These are phyloP conservation scores for Populus davidiana DNA, from an alignment of 345 rosid species.

Conservation along the genomic window DNA sequence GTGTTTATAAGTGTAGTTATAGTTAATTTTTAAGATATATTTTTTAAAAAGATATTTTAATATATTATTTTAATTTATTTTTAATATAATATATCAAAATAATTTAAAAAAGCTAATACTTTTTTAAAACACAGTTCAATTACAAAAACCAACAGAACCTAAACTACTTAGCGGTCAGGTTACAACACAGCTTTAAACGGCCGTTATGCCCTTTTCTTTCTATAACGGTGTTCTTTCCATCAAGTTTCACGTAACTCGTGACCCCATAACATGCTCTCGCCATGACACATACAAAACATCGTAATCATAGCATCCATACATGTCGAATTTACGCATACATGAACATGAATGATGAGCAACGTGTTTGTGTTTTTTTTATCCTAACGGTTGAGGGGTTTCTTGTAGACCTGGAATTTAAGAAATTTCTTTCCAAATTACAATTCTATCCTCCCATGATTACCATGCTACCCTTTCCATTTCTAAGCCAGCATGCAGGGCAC, in stretches of 20 bases:
- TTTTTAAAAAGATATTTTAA: too few relatives aligned
- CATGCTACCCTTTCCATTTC: too few relatives aligned
- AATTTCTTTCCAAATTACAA: not conserved
- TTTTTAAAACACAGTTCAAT: too few relatives aligned
- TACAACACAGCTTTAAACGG: conserved; percentile 35
- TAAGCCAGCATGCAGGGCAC: not conserved
- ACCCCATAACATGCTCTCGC: not conserved
- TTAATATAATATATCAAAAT: too few relatives aligned
- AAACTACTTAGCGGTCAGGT: not conserved
- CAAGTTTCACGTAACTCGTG: conserved; percentile 21
- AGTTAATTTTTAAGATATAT: too few relatives aligned
- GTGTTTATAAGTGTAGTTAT: too few relatives aligned
- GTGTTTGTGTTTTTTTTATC: not conserved
- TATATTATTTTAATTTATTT: too few relatives aligned
- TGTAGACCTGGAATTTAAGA: not conserved
- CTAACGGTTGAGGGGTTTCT: not conserved
- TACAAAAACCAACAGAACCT: too few relatives aligned
- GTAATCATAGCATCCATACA: not conserved
- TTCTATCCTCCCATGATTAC: not conserved
- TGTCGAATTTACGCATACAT: not conserved
- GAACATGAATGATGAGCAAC: not conserved
- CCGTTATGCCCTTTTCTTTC: conserved; percentile 18
- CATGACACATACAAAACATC: conserved; percentile 1
- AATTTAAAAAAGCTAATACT: too few relatives aligned
- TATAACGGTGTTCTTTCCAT: conserved; percentile 26